These are phyloP conservation scores for Melanogaster broomeanus DNA, from an alignment of 768 basidiomycete species.

Conservation along the genomic window DNA sequence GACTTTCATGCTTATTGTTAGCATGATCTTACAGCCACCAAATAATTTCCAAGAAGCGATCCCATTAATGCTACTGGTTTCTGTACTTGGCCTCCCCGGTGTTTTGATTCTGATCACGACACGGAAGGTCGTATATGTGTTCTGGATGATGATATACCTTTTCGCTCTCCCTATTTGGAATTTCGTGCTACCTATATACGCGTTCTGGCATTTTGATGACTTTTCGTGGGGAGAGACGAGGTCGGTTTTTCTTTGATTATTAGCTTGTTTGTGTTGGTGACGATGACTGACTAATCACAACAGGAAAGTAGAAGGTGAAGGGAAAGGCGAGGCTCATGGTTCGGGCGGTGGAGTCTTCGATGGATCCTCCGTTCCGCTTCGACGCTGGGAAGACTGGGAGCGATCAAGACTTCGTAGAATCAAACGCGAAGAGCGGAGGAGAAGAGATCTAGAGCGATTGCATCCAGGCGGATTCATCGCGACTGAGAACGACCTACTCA, in stretches of 20 bases:
- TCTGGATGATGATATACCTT: constrained; percentile 98
- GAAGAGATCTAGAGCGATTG: constrained; percentile 77
- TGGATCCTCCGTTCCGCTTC: constrained; percentile 75
- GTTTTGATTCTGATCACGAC: constrained; percentile 93
- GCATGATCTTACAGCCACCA: constrained; percentile 80
- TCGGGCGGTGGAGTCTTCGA: constrained; percentile 54
- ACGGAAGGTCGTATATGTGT: constrained; percentile 91
- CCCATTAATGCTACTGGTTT: constrained; percentile 83
- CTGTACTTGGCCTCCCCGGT: constrained; percentile 92
- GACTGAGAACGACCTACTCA: constrained; percentile 64
- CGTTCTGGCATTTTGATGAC: constrained; percentile 99
- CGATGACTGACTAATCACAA: constrained; percentile 12
- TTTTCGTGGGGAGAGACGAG: constrained; percentile 99
- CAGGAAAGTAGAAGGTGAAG: constrained; percentile 95
- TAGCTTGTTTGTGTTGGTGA: neutral
- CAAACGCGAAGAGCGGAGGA: constrained; percentile 80
- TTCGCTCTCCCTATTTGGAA: constrained; percentile 95
- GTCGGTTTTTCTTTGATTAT: constrained; percentile 42
- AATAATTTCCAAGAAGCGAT: constrained; percentile 89
- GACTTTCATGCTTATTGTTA: constrained; percentile 86
- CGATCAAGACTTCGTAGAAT: constrained; percentile 90
- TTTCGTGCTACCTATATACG: constrained; percentile 89
- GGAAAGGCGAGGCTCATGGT: constrained; percentile 76
- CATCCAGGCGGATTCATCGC: constrained; percentile 69
- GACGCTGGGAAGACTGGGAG: constrained; percentile 99